Conservation (phyloP, 2,329 filamentous ascomycete genomes). For the Colletotrichum theobromicola region DNA sequence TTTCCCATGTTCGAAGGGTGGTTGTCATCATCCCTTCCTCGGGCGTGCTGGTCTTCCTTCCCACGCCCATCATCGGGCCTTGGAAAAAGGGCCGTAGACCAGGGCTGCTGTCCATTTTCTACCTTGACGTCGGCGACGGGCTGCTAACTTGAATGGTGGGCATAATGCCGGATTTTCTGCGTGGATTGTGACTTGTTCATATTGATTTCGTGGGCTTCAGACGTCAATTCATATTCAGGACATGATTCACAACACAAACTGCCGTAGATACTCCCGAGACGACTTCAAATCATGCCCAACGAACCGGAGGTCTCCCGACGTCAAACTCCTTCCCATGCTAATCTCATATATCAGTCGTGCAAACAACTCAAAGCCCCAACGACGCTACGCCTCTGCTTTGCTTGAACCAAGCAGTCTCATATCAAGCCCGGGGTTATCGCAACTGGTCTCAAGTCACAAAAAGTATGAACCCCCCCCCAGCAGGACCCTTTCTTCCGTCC, state of each 20-base stretch:
- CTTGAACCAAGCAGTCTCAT: background rate
- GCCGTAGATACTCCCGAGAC: no score
- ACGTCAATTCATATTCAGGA: no score
- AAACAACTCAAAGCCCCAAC: fast-evolving
- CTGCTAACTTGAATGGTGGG: no score
- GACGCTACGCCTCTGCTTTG: fast-evolving
- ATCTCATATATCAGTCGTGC: fast-evolving
- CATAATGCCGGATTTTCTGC: no score
- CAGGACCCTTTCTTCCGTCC: background rate
- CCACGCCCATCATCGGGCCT: background rate
- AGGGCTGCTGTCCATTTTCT: background rate
- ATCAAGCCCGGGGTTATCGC: background rate
- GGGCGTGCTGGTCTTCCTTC: fast-evolving
- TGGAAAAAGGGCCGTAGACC: fast-evolving
- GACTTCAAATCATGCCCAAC: no score
- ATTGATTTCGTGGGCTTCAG: no score
- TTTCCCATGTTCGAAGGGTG: background rate
- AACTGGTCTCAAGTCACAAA: background rate
- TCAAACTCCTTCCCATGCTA: fast-evolving
- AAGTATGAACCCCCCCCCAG: no score
- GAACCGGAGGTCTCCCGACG: no score
- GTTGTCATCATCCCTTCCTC: background rate
- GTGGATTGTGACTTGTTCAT: no score
- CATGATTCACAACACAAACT: no score
- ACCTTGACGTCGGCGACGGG: no score